These are phyloP conservation scores for Diaporthe vaccinii DNA, from an alignment of 2,329 filamentous ascomycete genomes.

Conservation along the genomic window DNA sequence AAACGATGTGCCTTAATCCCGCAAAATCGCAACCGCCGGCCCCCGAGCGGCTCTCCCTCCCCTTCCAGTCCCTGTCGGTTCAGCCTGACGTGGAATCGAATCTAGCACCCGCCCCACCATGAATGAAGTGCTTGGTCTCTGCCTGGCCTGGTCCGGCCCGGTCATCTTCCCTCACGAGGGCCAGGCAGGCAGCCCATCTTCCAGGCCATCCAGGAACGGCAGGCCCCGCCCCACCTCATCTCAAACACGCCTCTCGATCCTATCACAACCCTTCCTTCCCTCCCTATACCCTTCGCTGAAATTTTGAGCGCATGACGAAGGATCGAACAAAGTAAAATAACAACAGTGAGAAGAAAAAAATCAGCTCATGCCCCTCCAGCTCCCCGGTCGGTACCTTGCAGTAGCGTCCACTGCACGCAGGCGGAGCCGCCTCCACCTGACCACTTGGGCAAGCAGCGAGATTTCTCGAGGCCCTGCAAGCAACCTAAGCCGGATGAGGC, in stretches of 20 bases:
- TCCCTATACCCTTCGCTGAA: too few species aligned
- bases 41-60: background rate
- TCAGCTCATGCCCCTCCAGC: background rate
- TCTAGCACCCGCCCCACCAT: slow-evolving; percentile 7
- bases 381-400: slow-evolving; percentile 14
- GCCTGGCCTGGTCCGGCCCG: background rate
- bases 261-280: background rate
- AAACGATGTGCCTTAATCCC: background rate
- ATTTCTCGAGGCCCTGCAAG: background rate
- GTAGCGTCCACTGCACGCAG: slow-evolving; percentile 10
- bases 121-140: background rate
- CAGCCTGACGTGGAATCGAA: background rate
- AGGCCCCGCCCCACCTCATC: slow-evolving; percentile 1
- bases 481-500: slow-evolving; percentile 17
- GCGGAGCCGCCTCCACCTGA: slow-evolving; percentile 3
- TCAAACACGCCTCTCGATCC: background rate
- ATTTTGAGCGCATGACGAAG: background rate
- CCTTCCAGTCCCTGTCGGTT: too few species aligned
- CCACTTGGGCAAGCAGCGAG: background rate
- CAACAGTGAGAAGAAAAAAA: background rate
- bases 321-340: background rate
- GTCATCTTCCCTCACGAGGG: background rate
- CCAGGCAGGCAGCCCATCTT: background rate
- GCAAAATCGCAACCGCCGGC: background rate
- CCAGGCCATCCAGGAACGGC: background rate